Conservation (phyloP, 345 rosid genomes). For the Noccaea caerulescens region DNA sequence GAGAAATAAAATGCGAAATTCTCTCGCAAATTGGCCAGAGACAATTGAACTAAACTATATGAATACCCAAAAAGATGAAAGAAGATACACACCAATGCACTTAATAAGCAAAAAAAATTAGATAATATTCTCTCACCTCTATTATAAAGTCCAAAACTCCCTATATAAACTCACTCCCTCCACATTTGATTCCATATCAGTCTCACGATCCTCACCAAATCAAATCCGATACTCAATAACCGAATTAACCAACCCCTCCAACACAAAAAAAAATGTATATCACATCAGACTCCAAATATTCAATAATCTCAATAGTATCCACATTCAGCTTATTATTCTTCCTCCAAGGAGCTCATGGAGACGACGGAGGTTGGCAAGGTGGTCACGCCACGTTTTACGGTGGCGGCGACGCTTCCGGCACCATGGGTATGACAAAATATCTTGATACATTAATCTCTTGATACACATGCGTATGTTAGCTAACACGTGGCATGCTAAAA, state of each 20-base stretch:
- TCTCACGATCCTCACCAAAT: conserved; percentile 16
- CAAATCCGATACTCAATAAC: conserved; percentile 26
- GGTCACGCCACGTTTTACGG: conserved; percentile 86
- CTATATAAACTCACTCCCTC: conserved; percentile 32
- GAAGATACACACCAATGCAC: conserved; percentile 16
- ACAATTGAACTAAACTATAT: conserved; percentile 21
- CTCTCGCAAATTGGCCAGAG: conserved; percentile 25
- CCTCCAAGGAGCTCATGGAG: conserved; percentile 51
- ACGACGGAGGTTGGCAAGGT: conserved; percentile 70
- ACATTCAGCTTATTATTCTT: conserved; percentile 14
- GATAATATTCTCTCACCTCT: not conserved
- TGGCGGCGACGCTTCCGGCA: conserved; percentile 80
- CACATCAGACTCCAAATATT: conserved; percentile 16
- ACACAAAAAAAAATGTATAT: conserved; percentile 25
- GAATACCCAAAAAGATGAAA: conserved; percentile 21
- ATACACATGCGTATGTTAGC: conserved; percentile 1
- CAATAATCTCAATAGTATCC: conserved; percentile 19
- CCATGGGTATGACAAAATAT: conserved; percentile 58
- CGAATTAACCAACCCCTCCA: conserved; percentile 31
- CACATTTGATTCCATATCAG: conserved; percentile 32
- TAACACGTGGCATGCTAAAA: conserved; percentile 2
- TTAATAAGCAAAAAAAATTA: not conserved
- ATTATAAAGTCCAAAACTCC: conserved; percentile 18
- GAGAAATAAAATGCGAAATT: conserved; percentile 29
- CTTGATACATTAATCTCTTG: too few relatives aligned